Evolutionary conservation across 1,139 yeast genomes (phyloP).

Genomic region (Candida glucosophila): DNA sequence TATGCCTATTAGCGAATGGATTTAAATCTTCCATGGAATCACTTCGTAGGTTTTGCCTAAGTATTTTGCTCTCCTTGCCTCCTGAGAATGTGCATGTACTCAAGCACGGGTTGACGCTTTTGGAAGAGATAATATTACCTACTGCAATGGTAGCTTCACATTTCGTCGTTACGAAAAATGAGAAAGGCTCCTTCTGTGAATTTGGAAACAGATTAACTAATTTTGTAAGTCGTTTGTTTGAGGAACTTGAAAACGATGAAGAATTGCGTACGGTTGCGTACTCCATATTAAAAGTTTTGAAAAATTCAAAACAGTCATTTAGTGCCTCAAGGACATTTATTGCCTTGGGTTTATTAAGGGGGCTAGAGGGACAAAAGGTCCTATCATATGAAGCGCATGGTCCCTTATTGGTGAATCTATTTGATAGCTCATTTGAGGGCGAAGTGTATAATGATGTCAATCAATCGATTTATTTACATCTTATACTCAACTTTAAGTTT

Average conservation of each 20-base stretch:
- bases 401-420: constrained; percentile 30
- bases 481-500: constrained; percentile 27
- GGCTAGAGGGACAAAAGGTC: constrained; percentile 26
- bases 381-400: constrained; percentile 22
- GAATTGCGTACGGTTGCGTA: constrained; percentile 12
- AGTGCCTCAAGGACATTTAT: constrained; percentile 68
- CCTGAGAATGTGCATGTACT: constrained; percentile 41
- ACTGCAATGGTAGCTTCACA: constrained; percentile 59
- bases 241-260: constrained; percentile 21
- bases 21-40: constrained; percentile 73
- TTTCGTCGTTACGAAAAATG: constrained; percentile 31
- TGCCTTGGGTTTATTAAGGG: constrained; percentile 47
- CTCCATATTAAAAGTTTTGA: constrained; percentile 38
- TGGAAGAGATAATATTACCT: constrained; percentile 50
- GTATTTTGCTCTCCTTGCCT: constrained; percentile 48
- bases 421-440: constrained; percentile 53
- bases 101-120: constrained; percentile 35
- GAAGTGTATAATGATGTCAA: constrained; percentile 40
- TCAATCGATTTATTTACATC: constrained; percentile 42
- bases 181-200: constrained; percentile 33
- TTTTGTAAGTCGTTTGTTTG: constrained; percentile 41
- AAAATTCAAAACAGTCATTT: constrained; percentile 42
- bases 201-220: constrained; percentile 46
- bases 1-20: constrained; percentile 67
- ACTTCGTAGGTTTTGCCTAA: constrained; percentile 58